phyloP scores from a whole-genome alignment of 2,329 filamentous ascomycete species.

The Botryotinia calthae region DNA sequence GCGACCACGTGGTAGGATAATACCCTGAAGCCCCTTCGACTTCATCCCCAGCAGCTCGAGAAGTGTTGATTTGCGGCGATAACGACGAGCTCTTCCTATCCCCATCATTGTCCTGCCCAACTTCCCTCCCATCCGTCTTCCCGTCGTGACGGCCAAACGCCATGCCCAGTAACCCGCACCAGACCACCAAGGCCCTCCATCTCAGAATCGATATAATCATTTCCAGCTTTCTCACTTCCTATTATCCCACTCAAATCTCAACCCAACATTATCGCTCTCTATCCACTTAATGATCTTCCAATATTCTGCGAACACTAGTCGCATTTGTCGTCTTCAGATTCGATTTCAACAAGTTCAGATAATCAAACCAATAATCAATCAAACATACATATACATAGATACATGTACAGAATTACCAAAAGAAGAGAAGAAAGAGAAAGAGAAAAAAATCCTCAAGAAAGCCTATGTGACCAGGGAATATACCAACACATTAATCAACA shows the following conservation, averaged over 20 bases:
- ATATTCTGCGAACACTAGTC: slow-evolving; percentile 3
- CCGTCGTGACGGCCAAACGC: neutral
- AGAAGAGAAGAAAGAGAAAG: neutral
- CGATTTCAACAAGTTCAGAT: neutral
- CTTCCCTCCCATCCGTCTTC: neutral
- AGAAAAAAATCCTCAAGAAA: neutral
- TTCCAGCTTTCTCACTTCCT: slow-evolving; percentile 14
- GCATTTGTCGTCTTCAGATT: neutral
- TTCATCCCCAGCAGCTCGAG: neutral
- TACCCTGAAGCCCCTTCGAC: neutral
- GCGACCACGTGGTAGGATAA: neutral
- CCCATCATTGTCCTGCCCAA: neutral
- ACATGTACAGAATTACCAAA: neutral
- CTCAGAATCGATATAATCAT: slow-evolving; percentile 14
- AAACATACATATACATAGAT: neutral
- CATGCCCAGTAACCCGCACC: neutral
- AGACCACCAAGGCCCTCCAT: slow-evolving; percentile 7
- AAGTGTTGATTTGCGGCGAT: neutral
- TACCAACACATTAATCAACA: neutral
- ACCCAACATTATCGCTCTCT: neutral
- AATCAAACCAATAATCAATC: neutral
- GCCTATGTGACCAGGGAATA: neutral
- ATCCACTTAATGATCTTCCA: neutral
- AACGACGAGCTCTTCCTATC: neutral
- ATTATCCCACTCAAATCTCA: neutral